These are phyloP conservation scores for Polygonum maritimum DNA, from an alignment of 148 eudicot genomes.

Conservation along the genomic window DNA sequence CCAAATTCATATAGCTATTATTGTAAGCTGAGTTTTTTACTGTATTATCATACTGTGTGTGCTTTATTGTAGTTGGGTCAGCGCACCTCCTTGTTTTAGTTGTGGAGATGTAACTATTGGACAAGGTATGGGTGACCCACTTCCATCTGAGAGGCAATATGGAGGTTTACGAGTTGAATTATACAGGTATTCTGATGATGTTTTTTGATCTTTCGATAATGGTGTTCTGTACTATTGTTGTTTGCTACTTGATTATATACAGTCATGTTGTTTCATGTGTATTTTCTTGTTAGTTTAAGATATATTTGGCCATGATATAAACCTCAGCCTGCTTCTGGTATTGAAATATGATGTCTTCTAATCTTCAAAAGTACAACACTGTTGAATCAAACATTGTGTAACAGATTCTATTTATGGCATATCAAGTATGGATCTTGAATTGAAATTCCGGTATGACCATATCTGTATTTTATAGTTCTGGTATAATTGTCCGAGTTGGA, in stretches of 20 bases:
- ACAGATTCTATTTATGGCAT: background rate
- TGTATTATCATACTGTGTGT: background rate
- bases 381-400: background rate
- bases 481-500: background rate
- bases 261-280: background rate
- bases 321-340: background rate
- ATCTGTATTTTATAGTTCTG: background rate
- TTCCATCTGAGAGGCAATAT: constrained; percentile 48
- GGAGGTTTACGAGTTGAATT: constrained; percentile 86
- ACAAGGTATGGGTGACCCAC: constrained; percentile 64
- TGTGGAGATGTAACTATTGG: constrained; percentile 61
- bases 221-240: background rate
- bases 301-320: background rate
- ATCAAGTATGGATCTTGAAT: background rate
- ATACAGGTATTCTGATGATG: constrained; percentile 50
- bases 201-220: background rate
- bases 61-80: constrained; percentile 61
- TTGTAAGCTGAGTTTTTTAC: background rate
- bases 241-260: too few relatives aligned
- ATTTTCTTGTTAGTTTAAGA: background rate
- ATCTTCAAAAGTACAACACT: background rate
- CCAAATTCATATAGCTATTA: background rate
- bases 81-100: constrained; percentile 75
- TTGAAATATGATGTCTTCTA: background rate
- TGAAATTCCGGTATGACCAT: background rate